A percentile compares a stretch with the other conserved stretches of the same genome.
Conservation (phyloP, 2,329 filamentous ascomycete species). For the Ceratocystis papillata region DNA sequence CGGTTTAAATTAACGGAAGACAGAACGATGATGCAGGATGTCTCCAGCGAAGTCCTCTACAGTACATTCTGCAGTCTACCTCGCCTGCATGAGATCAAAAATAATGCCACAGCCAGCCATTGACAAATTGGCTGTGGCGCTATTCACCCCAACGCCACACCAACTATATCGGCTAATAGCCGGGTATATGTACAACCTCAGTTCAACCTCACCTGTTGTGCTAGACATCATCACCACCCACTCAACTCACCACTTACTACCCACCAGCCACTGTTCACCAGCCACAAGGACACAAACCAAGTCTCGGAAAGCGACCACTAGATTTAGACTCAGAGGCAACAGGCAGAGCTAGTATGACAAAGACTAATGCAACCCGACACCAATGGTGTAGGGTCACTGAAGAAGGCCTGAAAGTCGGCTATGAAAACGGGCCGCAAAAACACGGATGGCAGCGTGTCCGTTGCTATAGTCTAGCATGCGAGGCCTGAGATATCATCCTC, state of each 20-base stretch:
- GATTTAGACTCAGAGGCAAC: not conserved
- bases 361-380: not conserved
- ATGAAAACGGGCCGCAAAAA: not conserved
- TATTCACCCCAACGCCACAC: not conserved
- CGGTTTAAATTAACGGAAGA: not conserved
- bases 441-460: not conserved
- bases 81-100: not conserved
- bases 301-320: not conserved
- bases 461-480: not conserved
- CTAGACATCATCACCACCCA: not conserved
- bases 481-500: not conserved
- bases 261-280: not conserved
- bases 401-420: not conserved
- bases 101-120: constrained; percentile 1
- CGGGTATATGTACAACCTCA: not conserved
- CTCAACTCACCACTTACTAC: too few species aligned
- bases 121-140: not conserved
- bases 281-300: not conserved
- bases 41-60: not conserved
- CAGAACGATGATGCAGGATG: not conserved
- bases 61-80: not conserved
- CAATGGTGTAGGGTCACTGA: not conserved
- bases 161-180: not conserved
- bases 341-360: not conserved
- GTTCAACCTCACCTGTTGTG: not conserved